Evolutionary conservation across 73 alveolate species (phyloP), one percentile per base, ranked within the genome.

Genomic region (Paramecium biaurelia): DNA sequence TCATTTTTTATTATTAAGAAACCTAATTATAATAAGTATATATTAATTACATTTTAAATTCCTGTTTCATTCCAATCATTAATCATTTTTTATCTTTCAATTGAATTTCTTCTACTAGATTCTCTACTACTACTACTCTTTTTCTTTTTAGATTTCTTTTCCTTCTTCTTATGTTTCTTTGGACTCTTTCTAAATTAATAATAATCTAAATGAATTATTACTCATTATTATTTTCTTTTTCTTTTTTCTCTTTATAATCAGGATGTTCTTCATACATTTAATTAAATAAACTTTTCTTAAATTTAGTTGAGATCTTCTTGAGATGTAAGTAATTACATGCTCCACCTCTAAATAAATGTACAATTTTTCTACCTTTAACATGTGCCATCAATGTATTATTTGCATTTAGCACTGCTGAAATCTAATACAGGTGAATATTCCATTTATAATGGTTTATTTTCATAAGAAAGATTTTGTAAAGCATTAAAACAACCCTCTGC

Each of bases 261-360:
- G 99, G 99, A 92, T 98, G 99, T 42, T 97, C 99, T 41, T 97
- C 98, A 86, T 99, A 98, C 99, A 99, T 99, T 93, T 98, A 96
- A 76, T 96, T 97, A 86, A 95, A 95, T 59, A 99, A 93, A 45
- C 98, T 95, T 70, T 95, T 95, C 92, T 94, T 95, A 76, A 98
- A 93, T 20, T 96, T 94, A 88, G 95, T 94, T 23, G 99, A 94
- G 8, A 98, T 98, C 85, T 98, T 99, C 93, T 99, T 99, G 86
- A 97, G 93, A 95, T 99, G 99, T 97, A 99, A 96, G 93, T 98
- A 99, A 89, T 99, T 99, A 85, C 99, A 99, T 92, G 96, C 97
- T 45, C 99, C 99, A 12, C 99, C 99, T 57, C 99, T 93, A 18
- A 49, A 57, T 7, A 35, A 32, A 59, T 12, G 1, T 85, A 4